A percentile compares a stretch with the other conserved stretches of the same genome.
Evolutionary conservation across 1,139 yeast species (phyloP).

Genomic region (Pneumocystis sp.): DNA sequence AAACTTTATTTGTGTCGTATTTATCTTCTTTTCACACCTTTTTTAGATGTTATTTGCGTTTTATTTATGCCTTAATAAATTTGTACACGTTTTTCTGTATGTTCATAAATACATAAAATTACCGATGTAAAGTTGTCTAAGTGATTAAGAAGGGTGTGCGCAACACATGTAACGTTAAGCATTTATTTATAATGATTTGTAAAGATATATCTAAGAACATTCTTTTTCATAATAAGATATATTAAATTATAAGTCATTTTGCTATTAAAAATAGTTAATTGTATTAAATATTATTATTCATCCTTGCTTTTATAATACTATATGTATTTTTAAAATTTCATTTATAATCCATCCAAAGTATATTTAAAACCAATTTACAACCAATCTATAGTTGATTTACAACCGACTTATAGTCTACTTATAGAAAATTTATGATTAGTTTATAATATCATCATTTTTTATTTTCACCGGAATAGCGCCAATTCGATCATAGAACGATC

Average conservation of each 20-base stretch:
- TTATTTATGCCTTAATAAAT: too few relatives aligned
- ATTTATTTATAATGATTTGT: not conserved
- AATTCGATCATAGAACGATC: slow-evolving; percentile 50
- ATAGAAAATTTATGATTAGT: not conserved
- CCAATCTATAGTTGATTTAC: too few relatives aligned
- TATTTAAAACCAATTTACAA: not conserved
- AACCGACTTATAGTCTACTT: too few relatives aligned
- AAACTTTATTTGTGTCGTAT: not conserved
- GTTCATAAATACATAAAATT: too few relatives aligned
- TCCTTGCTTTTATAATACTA: too few relatives aligned
- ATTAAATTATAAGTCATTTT: too few relatives aligned
- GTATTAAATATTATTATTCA: too few relatives aligned
- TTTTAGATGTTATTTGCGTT: too few relatives aligned
- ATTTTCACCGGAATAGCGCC: slow-evolving; percentile 22
- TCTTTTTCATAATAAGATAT: too few relatives aligned
- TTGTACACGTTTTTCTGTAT: not conserved
- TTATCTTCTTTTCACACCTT: not conserved
- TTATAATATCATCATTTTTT: not conserved
- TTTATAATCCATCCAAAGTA: not conserved
- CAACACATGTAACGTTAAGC: not conserved
- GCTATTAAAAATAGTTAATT: not conserved
- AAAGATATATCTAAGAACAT: not conserved
- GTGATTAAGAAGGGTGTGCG: not conserved
- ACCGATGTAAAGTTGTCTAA: not conserved
- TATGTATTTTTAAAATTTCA: not conserved